Conservation (phyloP, 495 filamentous ascomycete genomes). For the Aspergillus funiculosus region DNA sequence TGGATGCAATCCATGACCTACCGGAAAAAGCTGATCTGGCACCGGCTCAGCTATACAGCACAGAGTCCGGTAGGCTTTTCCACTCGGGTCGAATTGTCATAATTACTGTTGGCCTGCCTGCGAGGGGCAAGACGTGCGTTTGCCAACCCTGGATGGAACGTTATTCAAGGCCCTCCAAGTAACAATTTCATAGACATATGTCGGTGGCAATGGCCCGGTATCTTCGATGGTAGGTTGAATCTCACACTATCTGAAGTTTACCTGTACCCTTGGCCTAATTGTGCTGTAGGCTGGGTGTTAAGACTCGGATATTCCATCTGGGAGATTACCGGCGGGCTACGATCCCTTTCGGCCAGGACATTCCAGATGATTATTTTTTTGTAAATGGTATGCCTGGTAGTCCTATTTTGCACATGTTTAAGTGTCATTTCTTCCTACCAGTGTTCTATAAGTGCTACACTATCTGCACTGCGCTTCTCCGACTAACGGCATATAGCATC, state of each 20-base stretch:
- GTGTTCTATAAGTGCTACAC: too few species aligned
- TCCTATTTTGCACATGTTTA: too few species aligned
- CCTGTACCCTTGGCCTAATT: conserved; percentile 16
- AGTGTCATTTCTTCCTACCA: too few species aligned
- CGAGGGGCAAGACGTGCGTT: conserved; percentile 89
- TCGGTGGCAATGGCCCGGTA: conserved; percentile 94
- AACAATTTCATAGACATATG: conserved; percentile 59
- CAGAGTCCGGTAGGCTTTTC: conserved; percentile 92
- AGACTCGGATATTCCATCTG: conserved; percentile 94
- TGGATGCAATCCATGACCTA: conserved; percentile 96
- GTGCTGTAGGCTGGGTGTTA: conserved; percentile 77
- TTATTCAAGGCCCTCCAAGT: conserved; percentile 9
- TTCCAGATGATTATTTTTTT: conserved; percentile 97
- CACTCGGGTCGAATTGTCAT: conserved; percentile 97
- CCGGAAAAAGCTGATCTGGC: conserved; percentile 79
- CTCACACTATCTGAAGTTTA: neutral
- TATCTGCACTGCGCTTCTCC: neutral
- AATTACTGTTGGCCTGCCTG: conserved; percentile 91
- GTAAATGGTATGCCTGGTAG: conserved; percentile 78
- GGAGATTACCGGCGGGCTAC: conserved; percentile 94
- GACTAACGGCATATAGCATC: conserved; percentile 49
- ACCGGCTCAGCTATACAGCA: conserved; percentile 95
- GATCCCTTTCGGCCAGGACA: conserved; percentile 75
- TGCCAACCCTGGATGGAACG: neutral
- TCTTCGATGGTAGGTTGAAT: conserved; percentile 69